A percentile compares a stretch with the other conserved stretches of the same genome.
phyloP scores from a whole-genome alignment of 169 alveolate genomes.

The Miamiensis avidus region DNA sequence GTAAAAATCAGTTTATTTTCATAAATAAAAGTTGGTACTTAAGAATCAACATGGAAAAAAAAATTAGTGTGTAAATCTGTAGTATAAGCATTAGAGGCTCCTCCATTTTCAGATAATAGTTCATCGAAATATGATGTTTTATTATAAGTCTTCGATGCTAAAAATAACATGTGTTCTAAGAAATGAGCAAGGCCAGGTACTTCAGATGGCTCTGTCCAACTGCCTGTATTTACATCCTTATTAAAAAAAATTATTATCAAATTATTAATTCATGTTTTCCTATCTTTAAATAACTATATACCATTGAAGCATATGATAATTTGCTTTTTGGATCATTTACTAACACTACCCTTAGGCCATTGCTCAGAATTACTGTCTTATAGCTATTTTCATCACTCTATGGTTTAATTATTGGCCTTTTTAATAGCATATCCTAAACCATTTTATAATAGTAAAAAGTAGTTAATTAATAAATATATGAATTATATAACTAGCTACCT shows the following conservation, averaged over 20 bases:
- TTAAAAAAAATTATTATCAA: too few species aligned
- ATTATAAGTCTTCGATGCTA: constrained; percentile 72
- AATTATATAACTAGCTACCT: too few species aligned
- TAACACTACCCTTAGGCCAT: constrained; percentile 27
- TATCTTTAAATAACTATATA: too few species aligned
- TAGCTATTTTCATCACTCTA: constrained; percentile 48
- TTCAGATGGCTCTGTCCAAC: constrained; percentile 55
- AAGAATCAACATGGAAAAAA: background rate
- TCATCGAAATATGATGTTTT: constrained; percentile 53
- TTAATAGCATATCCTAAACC: background rate
- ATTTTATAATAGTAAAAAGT: too few species aligned
- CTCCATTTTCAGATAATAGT: constrained; percentile 63
- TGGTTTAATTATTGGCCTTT: constrained; percentile 13
- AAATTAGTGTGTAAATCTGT: background rate
- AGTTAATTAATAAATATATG: too few species aligned
- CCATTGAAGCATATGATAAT: constrained; percentile 65
- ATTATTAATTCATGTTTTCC: too few species aligned
- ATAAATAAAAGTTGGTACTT: background rate
- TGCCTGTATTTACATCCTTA: constrained; percentile 69
- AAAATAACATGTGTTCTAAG: constrained; percentile 80
- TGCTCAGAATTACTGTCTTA: constrained; percentile 37
- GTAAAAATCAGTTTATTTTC: too few species aligned
- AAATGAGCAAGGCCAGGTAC: constrained; percentile 82
- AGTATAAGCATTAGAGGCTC: constrained; percentile 69
- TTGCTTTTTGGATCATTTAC: constrained; percentile 30